Evolutionary conservation across 129 eudicot species (phyloP).

Genomic region (Helichrysum umbraculigerum): DNA sequence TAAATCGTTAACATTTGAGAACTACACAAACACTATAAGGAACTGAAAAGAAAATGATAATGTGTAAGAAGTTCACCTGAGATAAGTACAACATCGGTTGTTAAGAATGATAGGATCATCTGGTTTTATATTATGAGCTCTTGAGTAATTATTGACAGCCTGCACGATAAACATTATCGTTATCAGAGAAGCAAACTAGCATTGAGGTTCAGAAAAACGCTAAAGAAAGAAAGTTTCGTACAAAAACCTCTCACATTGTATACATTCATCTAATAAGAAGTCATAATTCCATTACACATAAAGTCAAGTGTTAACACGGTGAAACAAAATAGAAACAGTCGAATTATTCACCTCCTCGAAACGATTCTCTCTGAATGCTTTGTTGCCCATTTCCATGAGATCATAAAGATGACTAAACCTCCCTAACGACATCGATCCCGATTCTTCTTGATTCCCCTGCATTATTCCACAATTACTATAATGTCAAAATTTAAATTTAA

Average conservation of each 20-base stretch:
- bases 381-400: constrained; percentile 73
- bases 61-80: constrained; percentile 45
- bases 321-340: neutral
- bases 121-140: constrained; percentile 68
- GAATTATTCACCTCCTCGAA: constrained; percentile 67
- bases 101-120: constrained; percentile 67
- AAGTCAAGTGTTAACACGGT: neutral
- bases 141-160: constrained; percentile 78
- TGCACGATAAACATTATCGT: constrained; percentile 27
- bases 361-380: constrained; percentile 64
- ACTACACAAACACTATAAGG: neutral
- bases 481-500: constrained; percentile 1
- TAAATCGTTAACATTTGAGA: neutral
- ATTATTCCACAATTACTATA: constrained; percentile 17
- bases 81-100: constrained; percentile 79
- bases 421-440: constrained; percentile 58
- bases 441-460: constrained; percentile 66
- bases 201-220: neutral
- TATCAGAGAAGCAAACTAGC: neutral
- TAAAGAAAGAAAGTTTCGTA: neutral
- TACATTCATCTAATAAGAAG: neutral
- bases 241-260: neutral
- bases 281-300: neutral
- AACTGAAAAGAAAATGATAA: constrained; percentile 5
- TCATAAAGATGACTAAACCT: constrained; percentile 65